These are phyloP conservation scores for Coemansia biformis DNA, from an alignment of 192 early-diverging fungal genomes.

Conservation along the genomic window DNA sequence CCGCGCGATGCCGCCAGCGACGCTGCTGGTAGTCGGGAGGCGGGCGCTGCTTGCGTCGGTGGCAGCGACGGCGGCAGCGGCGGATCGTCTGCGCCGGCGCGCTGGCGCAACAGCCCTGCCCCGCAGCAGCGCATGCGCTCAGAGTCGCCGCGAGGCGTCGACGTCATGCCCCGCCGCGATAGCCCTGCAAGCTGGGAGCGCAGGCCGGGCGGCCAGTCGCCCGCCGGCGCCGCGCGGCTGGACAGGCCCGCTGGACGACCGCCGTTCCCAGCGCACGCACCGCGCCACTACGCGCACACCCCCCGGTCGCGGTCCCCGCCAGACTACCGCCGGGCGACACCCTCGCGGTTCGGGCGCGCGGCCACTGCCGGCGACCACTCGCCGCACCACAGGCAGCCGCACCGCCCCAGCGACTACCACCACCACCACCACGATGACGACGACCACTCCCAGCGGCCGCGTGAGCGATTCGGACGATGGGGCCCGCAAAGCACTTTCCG, in stretches of 20 bases:
- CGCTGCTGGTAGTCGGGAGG: no score
- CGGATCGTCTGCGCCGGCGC: neutral
- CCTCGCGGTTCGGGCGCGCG: no score
- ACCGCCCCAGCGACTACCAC: neutral
- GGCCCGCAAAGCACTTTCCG: no score
- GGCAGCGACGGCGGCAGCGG: no score
- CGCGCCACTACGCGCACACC: neutral
- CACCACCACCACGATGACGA: neutral
- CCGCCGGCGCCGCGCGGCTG: slow-evolving; percentile 4
- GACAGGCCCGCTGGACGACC: no score
- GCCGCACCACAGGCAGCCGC: neutral
- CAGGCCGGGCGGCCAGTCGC: slow-evolving; percentile 10
- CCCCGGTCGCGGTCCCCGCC: slow-evolving; percentile 37
- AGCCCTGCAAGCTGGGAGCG: slow-evolving; percentile 9
- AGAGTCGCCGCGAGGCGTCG: slow-evolving; percentile 15
- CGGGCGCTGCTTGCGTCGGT: no score
- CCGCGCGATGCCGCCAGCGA: no score
- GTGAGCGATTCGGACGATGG: no score
- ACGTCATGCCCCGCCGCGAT: no score
- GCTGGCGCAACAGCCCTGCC: slow-evolving; percentile 14
- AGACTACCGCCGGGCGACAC: slow-evolving; percentile 4
- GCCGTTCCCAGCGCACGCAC: no score
- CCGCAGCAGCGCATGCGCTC: slow-evolving; percentile 18
- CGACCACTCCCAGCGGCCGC: neutral
- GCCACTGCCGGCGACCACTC: no score